Conservation (phyloP, 1,284 basidiomycete species). For the Apiotrichum akiyoshidainum region DNA sequence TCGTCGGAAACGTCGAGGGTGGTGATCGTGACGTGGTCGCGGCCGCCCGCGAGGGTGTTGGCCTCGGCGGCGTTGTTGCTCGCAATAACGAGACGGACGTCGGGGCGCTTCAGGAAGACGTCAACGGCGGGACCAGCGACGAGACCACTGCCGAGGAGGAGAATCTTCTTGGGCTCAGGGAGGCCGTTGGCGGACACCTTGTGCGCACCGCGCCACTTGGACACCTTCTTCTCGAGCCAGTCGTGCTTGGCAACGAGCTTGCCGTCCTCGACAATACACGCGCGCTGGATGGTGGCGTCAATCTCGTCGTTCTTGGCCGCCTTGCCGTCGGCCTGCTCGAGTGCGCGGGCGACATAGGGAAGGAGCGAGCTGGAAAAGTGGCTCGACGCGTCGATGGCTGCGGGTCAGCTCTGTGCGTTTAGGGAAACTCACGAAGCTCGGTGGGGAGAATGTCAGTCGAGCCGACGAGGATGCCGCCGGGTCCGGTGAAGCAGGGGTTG, state of each 20-base stretch:
- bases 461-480: conserved; percentile 66
- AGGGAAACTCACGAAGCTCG: conserved; percentile 59
- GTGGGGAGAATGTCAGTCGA: conserved; percentile 85
- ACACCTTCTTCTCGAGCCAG: conserved; percentile 61
- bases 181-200: conserved; percentile 1
- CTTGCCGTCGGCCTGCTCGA: conserved; percentile 38
- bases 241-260: conserved; percentile 57
- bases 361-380: conserved; percentile 67
- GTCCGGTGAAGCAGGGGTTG: conserved; percentile 63
- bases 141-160: conserved; percentile 87
- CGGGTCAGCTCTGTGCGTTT: neutral
- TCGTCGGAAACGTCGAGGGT: conserved; percentile 64
- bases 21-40: conserved; percentile 61
- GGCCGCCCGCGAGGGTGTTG: conserved; percentile 56
- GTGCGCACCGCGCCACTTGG: conserved; percentile 45
- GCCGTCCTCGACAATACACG: conserved; percentile 68
- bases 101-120: conserved; percentile 60
- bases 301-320: conserved; percentile 27
- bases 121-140: conserved; percentile 81
- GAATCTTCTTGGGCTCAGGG: conserved; percentile 61
- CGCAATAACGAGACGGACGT: conserved; percentile 68
- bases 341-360: conserved; percentile 62
- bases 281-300: conserved; percentile 59
- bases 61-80: conserved; percentile 69
- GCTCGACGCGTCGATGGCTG: conserved; percentile 65